Base-by-base conservation (phyloP, 2,329 filamentous ascomycete species). In the Microdochium paspali region DNA sequence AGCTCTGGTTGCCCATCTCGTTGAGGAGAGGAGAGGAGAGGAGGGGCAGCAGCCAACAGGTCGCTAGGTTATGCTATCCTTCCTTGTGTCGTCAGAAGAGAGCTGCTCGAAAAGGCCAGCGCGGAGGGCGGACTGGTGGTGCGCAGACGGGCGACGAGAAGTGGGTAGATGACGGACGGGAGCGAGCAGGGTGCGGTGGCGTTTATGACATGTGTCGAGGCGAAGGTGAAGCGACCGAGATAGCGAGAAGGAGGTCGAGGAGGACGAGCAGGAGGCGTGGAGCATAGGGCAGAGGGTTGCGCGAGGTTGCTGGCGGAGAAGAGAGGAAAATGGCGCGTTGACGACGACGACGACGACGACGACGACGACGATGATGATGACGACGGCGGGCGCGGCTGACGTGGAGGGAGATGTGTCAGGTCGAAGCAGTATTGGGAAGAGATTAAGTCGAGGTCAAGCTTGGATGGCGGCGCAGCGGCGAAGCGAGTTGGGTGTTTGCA, bases 1-100 rank as follows among this genome's bases (percentile, higher is more conserved):
- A 90, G 58, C 74, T 76, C 67, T 87, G 80, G 66, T 89, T 90
- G 63, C 86, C 86, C 86, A 90, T 90, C 23, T 40, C 35, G n/a
- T n/a, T n/a, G 6, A 20, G 18, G 18, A 3, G 56, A 52, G 67
- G 59, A 49, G 46, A 49, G 49, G 52, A n/a, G n/a, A n/a, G n/a
- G n/a, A n/a, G n/a, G n/a, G n/a, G n/a, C n/a, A n/a, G 51, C 49
- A 49, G 43, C 24, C 47, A 45, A 39, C 47, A 24, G 32, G 20
- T n/a, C 24, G 9, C 44, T 40, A 40, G 35, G 12, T 7, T 20
- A 9, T 40, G 35, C 23, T 40, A 21, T 40, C 35, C 35, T 40
- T 40, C 35, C 35, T 20, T 40, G 23, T n/a, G n/a, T n/a, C n/a
- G 57, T 54, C 55, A 54, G 50, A 48, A 32, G 48, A 52, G 52